Percentiles rank a stretch among this genome's conserved stretches.
phyloP scores from a whole-genome alignment of 306 rosid genomes.

The Trifolium fragiferum region DNA sequence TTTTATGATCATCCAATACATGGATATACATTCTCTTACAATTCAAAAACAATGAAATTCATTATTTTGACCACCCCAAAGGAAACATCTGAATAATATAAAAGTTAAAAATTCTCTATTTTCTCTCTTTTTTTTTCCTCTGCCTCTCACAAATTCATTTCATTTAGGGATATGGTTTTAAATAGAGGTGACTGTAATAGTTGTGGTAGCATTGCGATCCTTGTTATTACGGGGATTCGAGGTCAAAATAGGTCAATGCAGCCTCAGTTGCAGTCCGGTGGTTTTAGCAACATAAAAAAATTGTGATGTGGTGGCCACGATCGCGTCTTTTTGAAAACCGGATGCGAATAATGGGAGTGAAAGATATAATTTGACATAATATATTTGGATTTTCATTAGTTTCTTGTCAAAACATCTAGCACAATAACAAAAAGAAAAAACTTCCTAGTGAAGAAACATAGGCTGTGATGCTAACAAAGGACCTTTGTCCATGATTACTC shows the following conservation, averaged over 20 bases:
- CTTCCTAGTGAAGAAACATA: conserved; percentile 34
- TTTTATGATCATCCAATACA: conserved; percentile 29
- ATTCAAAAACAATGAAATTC: conserved; percentile 32
- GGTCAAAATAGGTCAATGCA: neutral
- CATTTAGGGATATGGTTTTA: neutral
- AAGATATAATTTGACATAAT: conserved; percentile 14
- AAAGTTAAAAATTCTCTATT: neutral
- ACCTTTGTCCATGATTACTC: conserved; percentile 43
- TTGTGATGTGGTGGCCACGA: neutral
- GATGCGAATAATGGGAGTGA: neutral
- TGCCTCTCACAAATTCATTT: conserved; percentile 3
- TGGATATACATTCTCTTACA: conserved; percentile 23
- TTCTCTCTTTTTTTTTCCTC: too few species aligned
- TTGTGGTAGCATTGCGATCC: neutral
- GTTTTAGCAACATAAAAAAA: neutral
- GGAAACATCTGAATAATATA: conserved; percentile 23
- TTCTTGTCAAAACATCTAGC: conserved; percentile 36
- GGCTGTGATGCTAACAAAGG: conserved; percentile 39
- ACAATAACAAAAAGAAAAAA: conserved; percentile 33
- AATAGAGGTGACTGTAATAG: neutral
- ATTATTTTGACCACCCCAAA: conserved; percentile 35
- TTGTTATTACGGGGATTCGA: neutral
- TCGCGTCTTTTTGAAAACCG: neutral
- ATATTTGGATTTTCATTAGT: conserved; percentile 43
- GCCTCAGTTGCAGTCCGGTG: neutral